phyloP scores from a whole-genome alignment of 192 early-diverging fungal genomes.

The Coemansia asiatica region DNA sequence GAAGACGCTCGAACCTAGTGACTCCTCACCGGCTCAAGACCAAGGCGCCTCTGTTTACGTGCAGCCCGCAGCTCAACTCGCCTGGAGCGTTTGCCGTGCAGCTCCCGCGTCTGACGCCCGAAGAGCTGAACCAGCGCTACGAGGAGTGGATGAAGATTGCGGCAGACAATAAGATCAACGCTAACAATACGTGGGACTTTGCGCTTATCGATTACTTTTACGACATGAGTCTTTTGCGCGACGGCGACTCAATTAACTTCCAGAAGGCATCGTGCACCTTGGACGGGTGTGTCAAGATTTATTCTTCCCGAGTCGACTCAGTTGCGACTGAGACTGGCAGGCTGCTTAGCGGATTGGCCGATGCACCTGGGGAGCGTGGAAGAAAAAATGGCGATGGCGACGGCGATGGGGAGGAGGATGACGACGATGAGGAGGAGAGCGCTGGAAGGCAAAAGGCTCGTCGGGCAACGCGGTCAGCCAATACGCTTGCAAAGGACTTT shows the following conservation, averaged over 20 bases:
- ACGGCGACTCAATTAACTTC: conserved; percentile 98
- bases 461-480: conserved; percentile 51
- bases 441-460: conserved; percentile 28
- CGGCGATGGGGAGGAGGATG: conserved; percentile 57
- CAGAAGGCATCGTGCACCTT: conserved; percentile 96
- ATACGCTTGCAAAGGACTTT: conserved; percentile 83
- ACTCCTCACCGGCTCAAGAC: conserved; percentile 42
- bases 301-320: conserved; percentile 94
- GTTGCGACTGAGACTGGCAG: conserved; percentile 90
- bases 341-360: conserved; percentile 82
- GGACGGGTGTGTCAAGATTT: conserved; percentile 97
- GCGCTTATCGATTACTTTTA: conserved; percentile 98
- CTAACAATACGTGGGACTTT: conserved; percentile 92
- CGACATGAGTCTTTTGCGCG: conserved; percentile 88
- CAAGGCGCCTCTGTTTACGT: conserved; percentile 35
- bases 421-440: conserved; percentile 51
- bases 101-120: conserved; percentile 51
- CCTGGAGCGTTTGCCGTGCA: conserved; percentile 48
- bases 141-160: conserved; percentile 99
- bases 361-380: conserved; percentile 61
- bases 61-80: conserved; percentile 39
- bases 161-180: conserved; percentile 95
- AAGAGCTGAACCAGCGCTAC: conserved; percentile 64
- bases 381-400: conserved; percentile 32
- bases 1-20: conserved; percentile 45